Percentiles rank a stretch among this genome's conserved stretches.
Conservation (phyloP, 495 filamentous ascomycete species). For the Penicillium mononematosum region DNA sequence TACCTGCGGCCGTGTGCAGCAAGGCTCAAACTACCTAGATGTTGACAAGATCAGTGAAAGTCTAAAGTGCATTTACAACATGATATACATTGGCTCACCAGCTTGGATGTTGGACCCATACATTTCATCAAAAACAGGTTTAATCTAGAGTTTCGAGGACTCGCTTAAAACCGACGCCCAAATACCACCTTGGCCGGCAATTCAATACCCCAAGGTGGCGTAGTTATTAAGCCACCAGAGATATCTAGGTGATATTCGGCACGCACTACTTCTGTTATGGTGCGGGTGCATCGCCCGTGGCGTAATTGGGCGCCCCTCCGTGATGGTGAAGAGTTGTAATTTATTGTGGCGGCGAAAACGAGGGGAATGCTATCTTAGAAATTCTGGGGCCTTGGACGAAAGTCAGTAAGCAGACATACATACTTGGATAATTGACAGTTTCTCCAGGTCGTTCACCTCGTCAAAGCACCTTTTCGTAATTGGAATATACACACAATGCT, state of each 20-base stretch:
- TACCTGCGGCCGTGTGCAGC: too few relatives aligned
- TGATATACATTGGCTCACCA: background rate
- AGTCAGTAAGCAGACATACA: background rate
- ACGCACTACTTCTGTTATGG: background rate
- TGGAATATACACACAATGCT: background rate
- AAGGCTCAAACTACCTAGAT: too few relatives aligned
- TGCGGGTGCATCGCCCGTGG: background rate
- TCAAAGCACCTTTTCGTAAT: background rate
- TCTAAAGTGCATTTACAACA: background rate
- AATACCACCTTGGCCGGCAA: slow-evolving; percentile 14
- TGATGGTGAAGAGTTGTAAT: background rate
- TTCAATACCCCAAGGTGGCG: slow-evolving; percentile 13
- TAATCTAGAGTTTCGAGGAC: slow-evolving; percentile 2
- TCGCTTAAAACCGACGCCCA: background rate
- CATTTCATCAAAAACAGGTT: background rate
- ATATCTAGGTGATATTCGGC: background rate
- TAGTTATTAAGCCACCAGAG: background rate
- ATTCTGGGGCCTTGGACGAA: background rate
- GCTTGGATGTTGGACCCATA: background rate
- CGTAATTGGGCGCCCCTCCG: background rate
- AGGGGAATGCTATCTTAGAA: background rate
- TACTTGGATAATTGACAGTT: background rate
- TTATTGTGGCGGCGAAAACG: background rate
- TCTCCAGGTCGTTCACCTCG: background rate
- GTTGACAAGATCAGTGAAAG: background rate